Base-by-base conservation (phyloP, 2,329 filamentous ascomycete genomes). In the Calonectria honghensis region DNA sequence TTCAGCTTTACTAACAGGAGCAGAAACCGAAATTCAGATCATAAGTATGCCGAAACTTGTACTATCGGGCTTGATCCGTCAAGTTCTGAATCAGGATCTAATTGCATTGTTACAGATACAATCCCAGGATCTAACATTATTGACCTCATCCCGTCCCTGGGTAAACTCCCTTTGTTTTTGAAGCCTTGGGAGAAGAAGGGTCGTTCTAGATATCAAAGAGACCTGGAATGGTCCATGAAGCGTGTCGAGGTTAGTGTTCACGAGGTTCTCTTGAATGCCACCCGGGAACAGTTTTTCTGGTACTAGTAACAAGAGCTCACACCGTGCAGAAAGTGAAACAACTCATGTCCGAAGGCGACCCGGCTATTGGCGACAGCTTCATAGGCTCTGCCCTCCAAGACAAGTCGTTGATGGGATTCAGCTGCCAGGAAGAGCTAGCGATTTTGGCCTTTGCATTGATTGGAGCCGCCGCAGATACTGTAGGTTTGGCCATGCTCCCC, bases 151-250 rank as follows among this genome's bases (percentile, higher is more conserved):
- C 45, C 45, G 13, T 48, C 45, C 45, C 45, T 48, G n/a, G 5
- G 24, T 24, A 48, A 24, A 48, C 45, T 48, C 7, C 45, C 45
- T 13, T 20, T 48, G n/a, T 48, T 48, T 10, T 48, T 48, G 45
- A 48, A 48, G 45, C 45, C 45, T 24, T 48, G 45, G 45, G 45
- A 48, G 45, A 48, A 48, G n/a, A 48, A 48, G 18, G 45, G 45
- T 13, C 20, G n/a, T 48, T 24, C 45, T 48, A 48, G 45, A 24
- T 48, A 48, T 13, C 45, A 48, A 10, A 48, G 45, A 24, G 45
- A 48, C 13, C 45, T 48, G n/a, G 45, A 48, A 48, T 48, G 45
- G 45, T 9, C 45, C n/a, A 48, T 48, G 45, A 48, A 48, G n/a
- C 45, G 45, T 10, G 5, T 48, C n/a, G n/a, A 48, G 45, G 45